phyloP scores from a whole-genome alignment of 768 basidiomycete species.

The Neoboletus brunneissimus region DNA sequence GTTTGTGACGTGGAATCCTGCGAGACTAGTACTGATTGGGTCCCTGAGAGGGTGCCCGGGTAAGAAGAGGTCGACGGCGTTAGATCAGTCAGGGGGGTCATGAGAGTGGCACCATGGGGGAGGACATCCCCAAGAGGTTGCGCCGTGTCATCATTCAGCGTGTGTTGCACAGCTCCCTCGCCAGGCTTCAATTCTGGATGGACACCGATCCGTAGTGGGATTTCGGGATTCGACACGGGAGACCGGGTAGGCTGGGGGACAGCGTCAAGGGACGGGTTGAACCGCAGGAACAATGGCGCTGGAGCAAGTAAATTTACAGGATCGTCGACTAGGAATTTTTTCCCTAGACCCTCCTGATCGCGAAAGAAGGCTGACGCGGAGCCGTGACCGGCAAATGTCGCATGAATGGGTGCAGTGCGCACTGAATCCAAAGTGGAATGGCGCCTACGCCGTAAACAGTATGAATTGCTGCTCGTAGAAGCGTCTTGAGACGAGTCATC shows the following conservation, averaged over 20 bases:
- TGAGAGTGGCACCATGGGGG: slow-evolving; percentile 11
- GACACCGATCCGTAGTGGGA: slow-evolving; percentile 3
- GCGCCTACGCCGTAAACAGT: slow-evolving; percentile 18
- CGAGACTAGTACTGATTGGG: neutral
- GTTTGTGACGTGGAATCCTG: neutral
- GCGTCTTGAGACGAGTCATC: slow-evolving; percentile 33
- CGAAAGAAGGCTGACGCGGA: slow-evolving; percentile 12
- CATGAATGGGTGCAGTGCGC: slow-evolving; percentile 3
- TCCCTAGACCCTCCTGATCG: slow-evolving; percentile 3
- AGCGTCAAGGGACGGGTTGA: slow-evolving; percentile 8
- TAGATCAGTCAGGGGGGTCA: neutral
- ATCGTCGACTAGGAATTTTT: neutral
- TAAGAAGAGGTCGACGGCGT: slow-evolving; percentile 1
- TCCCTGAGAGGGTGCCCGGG: neutral
- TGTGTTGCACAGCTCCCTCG: slow-evolving; percentile 8
- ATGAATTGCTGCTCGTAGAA: slow-evolving; percentile 23
- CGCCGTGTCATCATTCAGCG: slow-evolving; percentile 12
- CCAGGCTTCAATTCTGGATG: neutral
- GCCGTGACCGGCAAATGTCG: slow-evolving; percentile 12
- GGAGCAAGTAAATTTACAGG: slow-evolving; percentile 15
- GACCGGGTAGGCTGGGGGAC: slow-evolving; percentile 6
- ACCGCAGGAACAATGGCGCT: slow-evolving; percentile 12
- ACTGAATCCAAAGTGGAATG: slow-evolving; percentile 24
- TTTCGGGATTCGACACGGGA: slow-evolving; percentile 1
- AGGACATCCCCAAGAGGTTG: slow-evolving; percentile 8